Base-by-base conservation (phyloP, 768 basidiomycete species). In the Mycena vulgaris region DNA sequence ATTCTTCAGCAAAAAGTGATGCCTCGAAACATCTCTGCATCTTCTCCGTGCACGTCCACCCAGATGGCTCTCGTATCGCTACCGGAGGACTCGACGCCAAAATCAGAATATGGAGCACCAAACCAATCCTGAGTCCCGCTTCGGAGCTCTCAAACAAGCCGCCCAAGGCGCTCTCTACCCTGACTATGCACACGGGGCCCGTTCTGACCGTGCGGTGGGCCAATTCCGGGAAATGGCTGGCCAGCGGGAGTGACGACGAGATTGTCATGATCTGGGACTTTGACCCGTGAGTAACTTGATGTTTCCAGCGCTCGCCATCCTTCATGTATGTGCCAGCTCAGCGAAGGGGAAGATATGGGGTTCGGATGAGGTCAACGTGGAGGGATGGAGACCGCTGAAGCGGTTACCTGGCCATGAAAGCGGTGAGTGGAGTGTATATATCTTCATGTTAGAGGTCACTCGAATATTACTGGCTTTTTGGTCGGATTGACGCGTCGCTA, bases 251-350 rank as follows among this genome's bases (percentile, higher is more conserved):
- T 72, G 98, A 99, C 80, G 98, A 99, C 78, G 90, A 92, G 78
- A 93, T 97, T 72, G 91, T 98, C 33, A 94, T 99, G 92, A 91
- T 99, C 39, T 99, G 97, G 98, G 95, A 96, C 77, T 88, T 96
- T 55, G 96, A 98, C 81, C 95, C 95, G 96, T 98, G 78, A 84
- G 96, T 89, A 27, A 55, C 62, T 66, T 61, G 75, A 28, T 52
- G 16, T 21, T 73, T 40, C 17, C 39, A 9, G 48, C n/a, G 30
- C 59, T 61, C 63, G 30, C 16, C 37, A 62, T 56, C 52, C 39
- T 28, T 58, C 19, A 25, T 35, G n/a, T 63, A 47, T 47, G 61
- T 56, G 42, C 53, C 30, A 59, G 59, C 63, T 63, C 63, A 51
- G 93, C 94, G 25, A 89, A 90, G 61, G 93, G 96, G 21, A 95